Conservation (phyloP, 352 stramenopile genomes). For the Pythium utonaiense region DNA sequence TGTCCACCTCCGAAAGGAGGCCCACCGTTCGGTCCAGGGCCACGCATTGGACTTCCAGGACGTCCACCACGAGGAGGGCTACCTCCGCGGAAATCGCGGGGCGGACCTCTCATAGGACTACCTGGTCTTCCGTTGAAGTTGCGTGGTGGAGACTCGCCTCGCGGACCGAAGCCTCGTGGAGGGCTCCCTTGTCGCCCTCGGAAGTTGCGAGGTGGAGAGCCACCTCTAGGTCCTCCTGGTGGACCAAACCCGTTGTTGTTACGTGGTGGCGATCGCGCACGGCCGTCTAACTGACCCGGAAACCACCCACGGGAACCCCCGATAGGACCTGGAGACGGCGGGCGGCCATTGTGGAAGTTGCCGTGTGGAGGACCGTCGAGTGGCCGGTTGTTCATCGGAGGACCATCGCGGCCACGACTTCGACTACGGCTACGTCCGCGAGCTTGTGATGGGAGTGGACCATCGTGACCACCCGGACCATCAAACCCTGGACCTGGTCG, state of each 20-base stretch:
- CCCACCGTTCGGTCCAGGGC: conserved; percentile 5
- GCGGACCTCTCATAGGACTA: not conserved
- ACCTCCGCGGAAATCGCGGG: not conserved
- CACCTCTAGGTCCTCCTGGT: not conserved
- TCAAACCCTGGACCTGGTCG: not conserved
- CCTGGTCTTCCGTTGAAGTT: conserved; percentile 6
- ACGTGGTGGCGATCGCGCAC: not conserved
- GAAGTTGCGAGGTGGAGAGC: not conserved
- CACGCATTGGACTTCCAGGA: not conserved
- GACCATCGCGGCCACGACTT: conserved; percentile 8
- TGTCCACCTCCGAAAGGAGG: not conserved
- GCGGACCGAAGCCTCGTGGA: not conserved
- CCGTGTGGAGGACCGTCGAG: not conserved
- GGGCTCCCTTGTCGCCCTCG: not conserved
- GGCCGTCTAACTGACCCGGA: not conserved
- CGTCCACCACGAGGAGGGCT: not conserved
- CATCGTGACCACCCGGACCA: not conserved
- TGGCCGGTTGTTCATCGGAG: not conserved
- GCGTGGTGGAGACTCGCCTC: conserved; percentile 8
- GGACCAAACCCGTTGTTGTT: conserved; percentile 1
- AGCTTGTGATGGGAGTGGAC: not conserved
- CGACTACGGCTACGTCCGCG: conserved; percentile 16
- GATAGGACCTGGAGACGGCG: conserved; percentile 1
- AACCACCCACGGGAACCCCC: not conserved
- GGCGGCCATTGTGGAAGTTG: conserved; percentile 7